phyloP scores from a whole-genome alignment of 495 filamentous ascomycete genomes.

The Aspergillus panamensis region DNA sequence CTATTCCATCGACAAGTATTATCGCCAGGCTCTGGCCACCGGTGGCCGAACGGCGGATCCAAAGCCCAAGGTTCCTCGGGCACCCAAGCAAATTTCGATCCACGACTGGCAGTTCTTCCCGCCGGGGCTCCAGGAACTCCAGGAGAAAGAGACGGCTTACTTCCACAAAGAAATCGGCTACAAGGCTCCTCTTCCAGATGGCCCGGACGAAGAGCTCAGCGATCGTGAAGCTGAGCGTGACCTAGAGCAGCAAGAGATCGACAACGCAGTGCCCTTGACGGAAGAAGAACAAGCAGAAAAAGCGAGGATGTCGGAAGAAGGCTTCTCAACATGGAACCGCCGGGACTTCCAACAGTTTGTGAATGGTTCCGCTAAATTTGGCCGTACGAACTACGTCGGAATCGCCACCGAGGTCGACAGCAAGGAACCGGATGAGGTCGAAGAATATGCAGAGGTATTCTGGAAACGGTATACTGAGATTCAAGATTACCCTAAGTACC shows the following conservation, averaged over 20 bases:
- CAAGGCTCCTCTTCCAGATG: slow-evolving; percentile 81
- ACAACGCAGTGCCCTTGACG: slow-evolving; percentile 82
- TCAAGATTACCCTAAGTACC: slow-evolving; percentile 78
- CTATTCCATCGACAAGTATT: slow-evolving; percentile 99
- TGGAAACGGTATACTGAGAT: slow-evolving; percentile 92
- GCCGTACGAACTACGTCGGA: slow-evolving; percentile 73
- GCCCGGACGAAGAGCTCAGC: slow-evolving; percentile 75
- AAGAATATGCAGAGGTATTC: slow-evolving; percentile 87
- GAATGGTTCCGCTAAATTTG: slow-evolving; percentile 89
- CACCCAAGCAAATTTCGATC: slow-evolving; percentile 85
- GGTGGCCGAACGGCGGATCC: slow-evolving; percentile 80
- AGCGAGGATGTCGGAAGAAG: slow-evolving; percentile 69
- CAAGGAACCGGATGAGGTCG: slow-evolving; percentile 81
- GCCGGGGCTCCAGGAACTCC: slow-evolving; percentile 72
- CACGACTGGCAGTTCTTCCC: slow-evolving; percentile 99
- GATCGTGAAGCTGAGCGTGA: slow-evolving; percentile 85
- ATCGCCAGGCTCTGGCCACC: slow-evolving; percentile 83
- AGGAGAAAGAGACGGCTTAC: slow-evolving; percentile 93
- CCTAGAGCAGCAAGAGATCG: slow-evolving; percentile 85
- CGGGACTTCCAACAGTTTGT: slow-evolving; percentile 98
- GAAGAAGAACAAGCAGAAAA: slow-evolving; percentile 89
- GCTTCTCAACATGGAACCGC: slow-evolving; percentile 92
- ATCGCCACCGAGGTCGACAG: slow-evolving; percentile 90
- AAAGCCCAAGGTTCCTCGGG: slow-evolving; percentile 92
- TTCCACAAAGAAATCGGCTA: slow-evolving; percentile 95